Evolutionary conservation across 768 basidiomycete genomes (phyloP).

Genomic region (Podaxis pistillaris): DNA sequence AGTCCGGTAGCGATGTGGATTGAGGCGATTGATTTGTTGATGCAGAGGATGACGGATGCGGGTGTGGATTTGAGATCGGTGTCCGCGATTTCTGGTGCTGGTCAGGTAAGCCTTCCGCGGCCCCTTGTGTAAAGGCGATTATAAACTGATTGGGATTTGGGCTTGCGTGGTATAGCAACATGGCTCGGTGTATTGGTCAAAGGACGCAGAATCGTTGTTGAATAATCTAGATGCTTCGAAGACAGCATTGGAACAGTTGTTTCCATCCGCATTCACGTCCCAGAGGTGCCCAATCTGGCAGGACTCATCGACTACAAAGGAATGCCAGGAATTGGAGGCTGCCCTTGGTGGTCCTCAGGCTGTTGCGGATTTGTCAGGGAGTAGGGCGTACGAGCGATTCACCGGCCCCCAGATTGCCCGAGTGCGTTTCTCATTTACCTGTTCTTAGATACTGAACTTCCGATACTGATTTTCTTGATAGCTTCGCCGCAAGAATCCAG

Average conservation of each 20-base stretch:
- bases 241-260: constrained; percentile 58
- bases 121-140: background rate
- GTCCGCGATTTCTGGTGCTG: constrained; percentile 71
- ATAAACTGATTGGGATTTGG: background rate
- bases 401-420: constrained; percentile 83
- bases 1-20: constrained; percentile 84
- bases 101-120: constrained; percentile 50
- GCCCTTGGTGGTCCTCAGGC: constrained; percentile 67
- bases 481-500: constrained; percentile 56
- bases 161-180: constrained; percentile 59
- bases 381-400: constrained; percentile 85
- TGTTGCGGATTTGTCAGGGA: constrained; percentile 76
- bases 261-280: constrained; percentile 64
- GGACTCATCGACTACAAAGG: constrained; percentile 79
- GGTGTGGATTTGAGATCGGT: constrained; percentile 60
- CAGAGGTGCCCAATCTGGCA: constrained; percentile 84
- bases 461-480: constrained; percentile 24
- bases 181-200: constrained; percentile 83
- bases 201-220: constrained; percentile 48
- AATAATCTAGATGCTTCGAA: constrained; percentile 49
- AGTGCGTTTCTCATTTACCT: constrained; percentile 34
- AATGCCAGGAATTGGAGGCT: constrained; percentile 68
- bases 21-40: constrained; percentile 79
- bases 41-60: constrained; percentile 57
- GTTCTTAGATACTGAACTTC: background rate